A percentile compares a stretch with the other conserved stretches of the same genome.
Evolutionary conservation across 2,329 filamentous ascomycete genomes (phyloP).

Genomic region (Cytospora paraplurivora): DNA sequence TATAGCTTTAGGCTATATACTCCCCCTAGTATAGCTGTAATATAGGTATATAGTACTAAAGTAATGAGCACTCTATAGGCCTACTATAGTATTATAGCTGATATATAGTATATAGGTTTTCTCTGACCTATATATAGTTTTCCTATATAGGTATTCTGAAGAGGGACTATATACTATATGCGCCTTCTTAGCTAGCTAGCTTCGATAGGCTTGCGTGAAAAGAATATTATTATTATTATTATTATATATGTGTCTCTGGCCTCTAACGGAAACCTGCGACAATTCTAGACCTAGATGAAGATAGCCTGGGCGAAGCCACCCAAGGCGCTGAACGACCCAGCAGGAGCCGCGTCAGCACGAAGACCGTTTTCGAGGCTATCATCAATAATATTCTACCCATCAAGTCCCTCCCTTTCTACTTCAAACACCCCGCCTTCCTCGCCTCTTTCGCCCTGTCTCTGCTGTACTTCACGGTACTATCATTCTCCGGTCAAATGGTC

Average conservation of each 20-base stretch:
- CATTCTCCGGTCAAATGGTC: conserved; percentile 64
- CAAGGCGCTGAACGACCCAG: not conserved
- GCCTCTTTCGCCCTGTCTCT: conserved; percentile 62
- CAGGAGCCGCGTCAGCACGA: not conserved
- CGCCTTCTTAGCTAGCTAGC: not conserved
- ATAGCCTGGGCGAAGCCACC: not conserved
- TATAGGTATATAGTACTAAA: too few relatives aligned
- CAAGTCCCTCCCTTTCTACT: conserved; percentile 46
- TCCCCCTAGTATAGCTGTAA: too few relatives aligned
- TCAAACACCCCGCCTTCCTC: conserved; percentile 57
- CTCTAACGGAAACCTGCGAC: too few relatives aligned
- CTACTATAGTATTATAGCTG: not conserved
- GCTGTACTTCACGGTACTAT: conserved; percentile 64
- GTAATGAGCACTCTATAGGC: too few relatives aligned
- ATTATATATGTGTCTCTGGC: too few relatives aligned
- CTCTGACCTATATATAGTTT: too few relatives aligned
- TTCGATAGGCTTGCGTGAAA: not conserved
- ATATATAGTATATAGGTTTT: not conserved
- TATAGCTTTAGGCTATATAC: too few relatives aligned
- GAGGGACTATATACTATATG: not conserved
- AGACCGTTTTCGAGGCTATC: not conserved
- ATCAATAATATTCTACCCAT: conserved; percentile 32
- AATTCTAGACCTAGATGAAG: not conserved
- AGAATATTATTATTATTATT: not conserved
- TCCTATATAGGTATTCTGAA: not conserved